A percentile compares a stretch with the other conserved stretches of the same genome.
Evolutionary conservation across 2,329 filamentous ascomycete species (phyloP).

Genomic region (Bipolaris sorokiniana): DNA sequence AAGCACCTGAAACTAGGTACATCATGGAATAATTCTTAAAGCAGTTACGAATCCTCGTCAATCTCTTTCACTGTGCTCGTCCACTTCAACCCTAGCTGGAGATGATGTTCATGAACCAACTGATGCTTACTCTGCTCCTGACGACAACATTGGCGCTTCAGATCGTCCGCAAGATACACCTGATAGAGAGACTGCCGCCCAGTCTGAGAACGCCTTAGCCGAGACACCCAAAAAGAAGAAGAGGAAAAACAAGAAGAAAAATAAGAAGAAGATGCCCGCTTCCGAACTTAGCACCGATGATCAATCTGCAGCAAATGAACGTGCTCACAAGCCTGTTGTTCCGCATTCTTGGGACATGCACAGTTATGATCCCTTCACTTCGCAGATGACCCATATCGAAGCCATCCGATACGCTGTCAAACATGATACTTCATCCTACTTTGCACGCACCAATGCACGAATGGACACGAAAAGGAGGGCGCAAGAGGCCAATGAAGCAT

Average conservation of each 20-base stretch:
- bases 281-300: not conserved
- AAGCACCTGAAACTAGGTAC: not conserved
- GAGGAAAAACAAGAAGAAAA: constrained; percentile 44
- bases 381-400: constrained; percentile 21
- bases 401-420: constrained; percentile 9
- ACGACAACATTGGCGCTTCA: not conserved
- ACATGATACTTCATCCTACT: constrained; percentile 14
- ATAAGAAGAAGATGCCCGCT: constrained; percentile 51
- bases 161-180: not conserved
- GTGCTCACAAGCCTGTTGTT: not conserved
- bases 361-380: constrained; percentile 13
- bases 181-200: not conserved
- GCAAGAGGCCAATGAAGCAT: not conserved
- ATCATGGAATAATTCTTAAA: not conserved
- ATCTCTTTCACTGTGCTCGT: constrained; percentile 2
- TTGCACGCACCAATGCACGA: constrained; percentile 10
- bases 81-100: constrained; percentile 13
- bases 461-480: constrained; percentile 1
- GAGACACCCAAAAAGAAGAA: constrained; percentile 24
- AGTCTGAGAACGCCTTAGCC: not conserved
- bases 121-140: constrained; percentile 2
- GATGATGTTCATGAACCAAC: constrained; percentile 1
- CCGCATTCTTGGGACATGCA: not conserved
- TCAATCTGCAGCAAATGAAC: not conserved
- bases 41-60: not conserved